These are phyloP conservation scores for Leccinum variicolor DNA, from an alignment of 768 basidiomycete genomes.

Conservation along the genomic window DNA sequence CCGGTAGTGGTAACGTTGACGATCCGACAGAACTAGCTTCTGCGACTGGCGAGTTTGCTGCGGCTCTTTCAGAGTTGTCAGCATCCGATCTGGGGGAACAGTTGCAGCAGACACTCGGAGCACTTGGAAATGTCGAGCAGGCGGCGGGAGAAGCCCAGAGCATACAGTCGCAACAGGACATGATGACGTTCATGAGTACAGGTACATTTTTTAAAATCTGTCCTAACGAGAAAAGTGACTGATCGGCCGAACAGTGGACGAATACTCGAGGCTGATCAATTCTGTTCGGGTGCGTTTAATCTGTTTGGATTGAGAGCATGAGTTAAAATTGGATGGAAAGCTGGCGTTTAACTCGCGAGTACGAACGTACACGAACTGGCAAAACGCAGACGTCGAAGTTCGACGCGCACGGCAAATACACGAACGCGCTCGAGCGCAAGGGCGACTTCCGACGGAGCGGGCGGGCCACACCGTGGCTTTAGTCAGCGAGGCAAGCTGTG, in stretches of 20 bases:
- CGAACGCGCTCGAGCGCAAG: slow-evolving; percentile 80
- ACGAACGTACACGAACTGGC: slow-evolving; percentile 79
- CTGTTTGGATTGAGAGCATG: background rate
- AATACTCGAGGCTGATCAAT: slow-evolving; percentile 88
- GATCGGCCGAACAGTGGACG: slow-evolving; percentile 54
- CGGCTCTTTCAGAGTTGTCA: slow-evolving; percentile 65
- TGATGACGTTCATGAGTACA: slow-evolving; percentile 75
- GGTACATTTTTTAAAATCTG: slow-evolving; percentile 34
- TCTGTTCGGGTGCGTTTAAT: slow-evolving; percentile 69
- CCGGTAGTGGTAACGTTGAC: background rate
- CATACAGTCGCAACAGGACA: slow-evolving; percentile 77
- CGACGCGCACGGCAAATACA: slow-evolving; percentile 70
- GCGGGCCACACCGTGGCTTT: slow-evolving; percentile 71
- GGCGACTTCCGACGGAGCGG: slow-evolving; percentile 66
- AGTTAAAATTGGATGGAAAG: slow-evolving; percentile 35
- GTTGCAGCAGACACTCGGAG: slow-evolving; percentile 64
- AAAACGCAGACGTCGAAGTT: slow-evolving; percentile 72
- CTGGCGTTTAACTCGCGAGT: slow-evolving; percentile 86
- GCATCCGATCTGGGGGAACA: slow-evolving; percentile 73
- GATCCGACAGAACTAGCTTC: slow-evolving; percentile 55
- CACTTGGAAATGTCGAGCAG: slow-evolving; percentile 71
- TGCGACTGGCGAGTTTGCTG: slow-evolving; percentile 77
- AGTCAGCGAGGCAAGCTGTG: slow-evolving; percentile 67
- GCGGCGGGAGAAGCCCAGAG: slow-evolving; percentile 73
- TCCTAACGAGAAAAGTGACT: background rate